These are phyloP conservation scores for Linderina pennispora DNA, from an alignment of 192 early-diverging fungal genomes.

Conservation along the genomic window DNA sequence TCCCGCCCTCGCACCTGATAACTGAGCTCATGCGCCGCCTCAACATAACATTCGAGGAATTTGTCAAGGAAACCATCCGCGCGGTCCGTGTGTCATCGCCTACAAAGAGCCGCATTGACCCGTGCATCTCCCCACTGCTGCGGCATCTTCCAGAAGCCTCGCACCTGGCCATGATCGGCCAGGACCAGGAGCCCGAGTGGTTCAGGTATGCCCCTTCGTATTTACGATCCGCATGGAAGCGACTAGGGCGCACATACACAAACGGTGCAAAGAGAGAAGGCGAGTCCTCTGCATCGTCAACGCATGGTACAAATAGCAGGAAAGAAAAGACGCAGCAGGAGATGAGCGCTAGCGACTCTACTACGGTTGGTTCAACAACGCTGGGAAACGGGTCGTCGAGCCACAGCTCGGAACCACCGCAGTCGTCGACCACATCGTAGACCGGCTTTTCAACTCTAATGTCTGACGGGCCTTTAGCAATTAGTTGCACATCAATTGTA, in stretches of 20 bases:
- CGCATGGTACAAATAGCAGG: too few species aligned
- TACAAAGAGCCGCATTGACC: conserved; percentile 23
- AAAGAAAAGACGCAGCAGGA: too few species aligned
- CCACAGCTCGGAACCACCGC: too few species aligned
- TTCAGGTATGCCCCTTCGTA: conserved; percentile 42
- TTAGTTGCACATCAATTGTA: too few species aligned
- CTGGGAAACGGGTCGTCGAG: too few species aligned
- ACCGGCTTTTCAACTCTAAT: too few species aligned
- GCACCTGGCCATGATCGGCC: conserved; percentile 9
- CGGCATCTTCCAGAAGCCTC: conserved; percentile 33
- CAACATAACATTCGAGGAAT: conserved; percentile 37
- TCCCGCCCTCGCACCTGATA: conserved; percentile 29
- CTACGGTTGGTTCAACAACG: too few species aligned
- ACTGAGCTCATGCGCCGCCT: conserved; percentile 40
- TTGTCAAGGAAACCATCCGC: conserved; percentile 41
- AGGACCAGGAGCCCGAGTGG: conserved; percentile 35
- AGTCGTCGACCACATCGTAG: too few species aligned
- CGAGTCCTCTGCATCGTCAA: conserved; percentile 3
- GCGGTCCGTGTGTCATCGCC: conserved; percentile 38
- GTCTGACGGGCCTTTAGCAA: too few species aligned
- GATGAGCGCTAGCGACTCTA: too few species aligned
- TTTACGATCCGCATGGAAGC: conserved; percentile 43
- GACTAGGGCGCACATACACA: conserved; percentile 30
- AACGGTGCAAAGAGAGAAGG: neutral
- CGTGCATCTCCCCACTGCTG: conserved; percentile 40